Evolutionary conservation across 164 flowering plant genomes (phyloP).

Genomic region (Brasenia schreberi): DNA sequence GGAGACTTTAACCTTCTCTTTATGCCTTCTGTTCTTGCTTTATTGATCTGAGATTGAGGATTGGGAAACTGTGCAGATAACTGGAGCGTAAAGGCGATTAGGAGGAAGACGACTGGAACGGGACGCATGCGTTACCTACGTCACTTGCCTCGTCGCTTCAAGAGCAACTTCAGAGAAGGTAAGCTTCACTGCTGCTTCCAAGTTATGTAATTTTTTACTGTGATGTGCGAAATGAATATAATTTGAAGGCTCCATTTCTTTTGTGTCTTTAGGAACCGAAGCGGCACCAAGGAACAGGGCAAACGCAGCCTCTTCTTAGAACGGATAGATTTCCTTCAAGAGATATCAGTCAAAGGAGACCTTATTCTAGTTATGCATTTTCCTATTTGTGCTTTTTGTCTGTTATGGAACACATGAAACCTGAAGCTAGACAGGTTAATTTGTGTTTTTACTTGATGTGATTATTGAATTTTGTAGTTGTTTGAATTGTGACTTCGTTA

Average conservation of each 20-base stretch:
- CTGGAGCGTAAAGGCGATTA: constrained; percentile 60
- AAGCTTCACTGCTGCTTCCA: not conserved
- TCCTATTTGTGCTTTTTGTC: not conserved
- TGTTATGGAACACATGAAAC: not conserved
- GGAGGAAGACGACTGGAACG: constrained; percentile 61
- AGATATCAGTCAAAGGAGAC: not conserved
- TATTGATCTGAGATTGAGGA: constrained; percentile 1
- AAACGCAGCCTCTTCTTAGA: constrained; percentile 22
- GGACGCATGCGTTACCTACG: constrained; percentile 62
- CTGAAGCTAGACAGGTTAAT: too few relatives aligned
- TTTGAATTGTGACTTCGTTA: too few relatives aligned
- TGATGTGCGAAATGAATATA: not conserved
- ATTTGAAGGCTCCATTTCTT: not conserved
- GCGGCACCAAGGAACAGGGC: constrained; percentile 47
- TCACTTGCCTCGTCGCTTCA: constrained; percentile 43
- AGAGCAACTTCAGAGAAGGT: constrained; percentile 62
- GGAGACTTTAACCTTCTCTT: not conserved
- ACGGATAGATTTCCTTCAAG: not conserved
- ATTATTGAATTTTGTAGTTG: too few relatives aligned
- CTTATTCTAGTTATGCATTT: not conserved
- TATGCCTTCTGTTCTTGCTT: not conserved
- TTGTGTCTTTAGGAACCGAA: constrained; percentile 28
- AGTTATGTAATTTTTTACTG: not conserved
- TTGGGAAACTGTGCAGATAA: constrained; percentile 22
- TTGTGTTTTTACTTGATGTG: too few relatives aligned